These are phyloP conservation scores for Aspergillus steynii DNA, from an alignment of 495 filamentous ascomycete species.

Conservation along the genomic window DNA sequence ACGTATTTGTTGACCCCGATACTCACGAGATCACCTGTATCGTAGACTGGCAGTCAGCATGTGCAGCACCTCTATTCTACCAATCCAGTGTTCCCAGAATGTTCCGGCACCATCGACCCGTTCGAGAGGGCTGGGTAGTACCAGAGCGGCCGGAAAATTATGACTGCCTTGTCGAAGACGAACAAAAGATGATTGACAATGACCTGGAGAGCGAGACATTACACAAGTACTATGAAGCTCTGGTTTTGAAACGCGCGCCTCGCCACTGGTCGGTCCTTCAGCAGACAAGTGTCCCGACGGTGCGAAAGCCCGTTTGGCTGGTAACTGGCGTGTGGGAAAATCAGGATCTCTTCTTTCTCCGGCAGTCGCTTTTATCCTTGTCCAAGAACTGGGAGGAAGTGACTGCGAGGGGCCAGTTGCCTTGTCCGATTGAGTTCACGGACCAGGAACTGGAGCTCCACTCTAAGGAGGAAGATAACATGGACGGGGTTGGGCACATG, in stretches of 20 bases:
- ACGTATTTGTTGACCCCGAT: slow-evolving; percentile 38
- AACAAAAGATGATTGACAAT: slow-evolving; percentile 27
- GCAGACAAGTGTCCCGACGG: slow-evolving; percentile 17
- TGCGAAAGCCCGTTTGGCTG: slow-evolving; percentile 34
- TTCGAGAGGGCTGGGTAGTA: slow-evolving; percentile 28
- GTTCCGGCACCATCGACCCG: slow-evolving; percentile 28
- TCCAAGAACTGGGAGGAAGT: slow-evolving; percentile 28
- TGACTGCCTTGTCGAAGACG: slow-evolving; percentile 23
- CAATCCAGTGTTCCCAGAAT: slow-evolving; percentile 32
- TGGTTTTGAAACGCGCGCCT: slow-evolving; percentile 29
- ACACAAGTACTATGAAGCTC: slow-evolving; percentile 35
- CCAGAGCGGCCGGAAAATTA: slow-evolving; percentile 30
- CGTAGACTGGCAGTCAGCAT: slow-evolving; percentile 38
- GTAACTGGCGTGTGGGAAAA: slow-evolving; percentile 32
- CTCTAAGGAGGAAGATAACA: slow-evolving; percentile 28
- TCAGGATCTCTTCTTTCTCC: slow-evolving; percentile 37
- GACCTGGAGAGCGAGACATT: slow-evolving; percentile 29
- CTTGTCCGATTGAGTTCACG: slow-evolving; percentile 37
- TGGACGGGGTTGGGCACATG: slow-evolving; percentile 26
- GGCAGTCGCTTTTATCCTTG: slow-evolving; percentile 30
- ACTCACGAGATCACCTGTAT: slow-evolving; percentile 28
- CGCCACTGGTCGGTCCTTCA: slow-evolving; percentile 32
- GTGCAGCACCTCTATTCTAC: slow-evolving; percentile 30
- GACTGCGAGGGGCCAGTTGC: slow-evolving; percentile 14
- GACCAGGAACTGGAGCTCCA: slow-evolving; percentile 30